Evolutionary conservation across 805 yeast species (phyloP).

Genomic region (Candida insectalens): DNA sequence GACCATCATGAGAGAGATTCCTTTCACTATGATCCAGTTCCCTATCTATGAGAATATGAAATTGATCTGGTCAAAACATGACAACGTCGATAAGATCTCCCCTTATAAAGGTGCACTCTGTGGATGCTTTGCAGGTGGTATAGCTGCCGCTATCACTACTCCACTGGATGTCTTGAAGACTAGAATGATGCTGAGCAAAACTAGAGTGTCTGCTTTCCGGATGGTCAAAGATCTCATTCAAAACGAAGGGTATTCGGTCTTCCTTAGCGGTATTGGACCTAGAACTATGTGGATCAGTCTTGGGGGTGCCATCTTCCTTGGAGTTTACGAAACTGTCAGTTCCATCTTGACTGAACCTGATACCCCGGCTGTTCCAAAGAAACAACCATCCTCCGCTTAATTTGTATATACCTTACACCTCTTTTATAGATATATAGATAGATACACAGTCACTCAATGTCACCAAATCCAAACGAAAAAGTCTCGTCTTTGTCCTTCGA

Average conservation of each 20-base stretch:
- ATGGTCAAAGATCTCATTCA: conserved; percentile 43
- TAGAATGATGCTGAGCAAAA: conserved; percentile 68
- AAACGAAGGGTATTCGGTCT: conserved; percentile 69
- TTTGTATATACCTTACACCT: conserved; percentile 1
- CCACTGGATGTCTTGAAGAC: conserved; percentile 77
- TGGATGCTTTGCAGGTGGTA: conserved; percentile 75
- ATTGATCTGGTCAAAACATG: conserved; percentile 38
- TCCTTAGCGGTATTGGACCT: conserved; percentile 85
- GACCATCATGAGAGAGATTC: conserved; percentile 91
- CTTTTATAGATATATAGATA: conserved; percentile 1
- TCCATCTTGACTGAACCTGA: conserved; percentile 5
- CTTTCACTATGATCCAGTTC: conserved; percentile 92
- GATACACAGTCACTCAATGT: not conserved
- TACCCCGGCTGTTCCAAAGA: not conserved
- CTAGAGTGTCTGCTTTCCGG: conserved; percentile 32
- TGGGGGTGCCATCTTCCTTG: conserved; percentile 96
- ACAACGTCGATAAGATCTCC: conserved; percentile 32
- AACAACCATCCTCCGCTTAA: not conserved
- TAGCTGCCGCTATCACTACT: conserved; percentile 75
- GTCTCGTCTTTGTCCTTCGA: conserved; percentile 11
- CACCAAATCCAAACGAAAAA: conserved; percentile 27
- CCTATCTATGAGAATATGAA: conserved; percentile 87
- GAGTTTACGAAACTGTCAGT: conserved; percentile 74
- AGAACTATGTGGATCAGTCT: conserved; percentile 96
- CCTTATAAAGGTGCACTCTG: conserved; percentile 76